These are phyloP conservation scores for Monilinia vaccinii-corymbosi DNA, from an alignment of 2,329 filamentous ascomycete species.

Conservation along the genomic window DNA sequence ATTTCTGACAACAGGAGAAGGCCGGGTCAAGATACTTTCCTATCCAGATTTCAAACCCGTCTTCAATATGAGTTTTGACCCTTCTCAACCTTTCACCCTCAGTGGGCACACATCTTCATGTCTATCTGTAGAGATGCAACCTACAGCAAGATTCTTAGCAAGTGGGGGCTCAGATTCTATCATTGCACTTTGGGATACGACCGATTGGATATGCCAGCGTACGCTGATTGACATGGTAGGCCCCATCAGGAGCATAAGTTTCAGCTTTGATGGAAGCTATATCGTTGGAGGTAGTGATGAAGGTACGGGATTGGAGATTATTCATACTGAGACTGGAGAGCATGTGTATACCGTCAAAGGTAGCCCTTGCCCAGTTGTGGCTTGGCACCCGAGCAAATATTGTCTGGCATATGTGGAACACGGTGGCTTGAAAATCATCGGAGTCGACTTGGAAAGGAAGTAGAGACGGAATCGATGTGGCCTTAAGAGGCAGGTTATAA, in stretches of 20 bases:
- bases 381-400: slow-evolving; percentile 70
- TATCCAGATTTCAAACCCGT: slow-evolving; percentile 56
- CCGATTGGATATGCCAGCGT: slow-evolving; percentile 65
- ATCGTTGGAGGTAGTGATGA: slow-evolving; percentile 68
- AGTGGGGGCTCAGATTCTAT: slow-evolving; percentile 69
- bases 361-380: slow-evolving; percentile 53
- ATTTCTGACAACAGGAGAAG: slow-evolving; percentile 62
- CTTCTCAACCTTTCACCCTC: slow-evolving; percentile 46
- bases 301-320: slow-evolving; percentile 57
- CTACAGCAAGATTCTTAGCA: slow-evolving; percentile 61
- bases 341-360: slow-evolving; percentile 65
- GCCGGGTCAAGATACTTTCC: slow-evolving; percentile 59
- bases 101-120: slow-evolving; percentile 67
- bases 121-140: slow-evolving; percentile 59
- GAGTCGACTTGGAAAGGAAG: slow-evolving; percentile 27
- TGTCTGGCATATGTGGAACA: slow-evolving; percentile 65
- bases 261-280: slow-evolving; percentile 70
- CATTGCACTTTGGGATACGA: slow-evolving; percentile 69
- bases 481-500: background rate
- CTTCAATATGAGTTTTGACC: slow-evolving; percentile 38
- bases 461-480: slow-evolving; percentile 8
- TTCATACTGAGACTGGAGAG: slow-evolving; percentile 66
- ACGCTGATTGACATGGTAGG: slow-evolving; percentile 62
- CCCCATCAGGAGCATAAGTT: slow-evolving; percentile 61
- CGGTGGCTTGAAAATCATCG: slow-evolving; percentile 53